phyloP scores from a whole-genome alignment of 176 grass and related monocot species.

The Cymbopogon citratus region DNA sequence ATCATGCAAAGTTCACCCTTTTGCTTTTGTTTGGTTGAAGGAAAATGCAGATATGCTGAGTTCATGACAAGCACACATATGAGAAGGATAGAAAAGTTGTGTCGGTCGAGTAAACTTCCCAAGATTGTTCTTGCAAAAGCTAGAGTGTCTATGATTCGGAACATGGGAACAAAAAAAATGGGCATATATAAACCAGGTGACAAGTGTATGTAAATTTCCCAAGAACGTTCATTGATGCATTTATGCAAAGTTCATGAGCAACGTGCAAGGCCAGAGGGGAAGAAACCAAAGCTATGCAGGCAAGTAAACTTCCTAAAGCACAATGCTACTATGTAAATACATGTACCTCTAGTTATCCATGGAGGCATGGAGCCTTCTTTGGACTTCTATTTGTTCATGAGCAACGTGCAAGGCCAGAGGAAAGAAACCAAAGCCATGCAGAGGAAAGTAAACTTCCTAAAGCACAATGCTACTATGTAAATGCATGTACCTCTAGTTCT shows the following conservation, averaged over 20 bases:
- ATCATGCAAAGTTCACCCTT: conserved; percentile 21
- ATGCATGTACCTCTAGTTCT: conserved; percentile 60
- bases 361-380: conserved; percentile 84
- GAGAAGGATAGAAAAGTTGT: not conserved
- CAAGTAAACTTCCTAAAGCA: conserved; percentile 36
- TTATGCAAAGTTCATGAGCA: conserved; percentile 24
- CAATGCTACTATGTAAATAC: not conserved
- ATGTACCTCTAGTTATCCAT: conserved; percentile 78
- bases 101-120: conserved; percentile 41
- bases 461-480: not conserved
- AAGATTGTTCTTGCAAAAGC: conserved; percentile 32
- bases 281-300: not conserved
- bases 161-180: not conserved
- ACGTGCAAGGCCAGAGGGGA: not conserved
- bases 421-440: not conserved
- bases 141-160: not conserved
- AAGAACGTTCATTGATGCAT: not conserved
- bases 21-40: not conserved
- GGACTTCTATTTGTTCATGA: conserved; percentile 94
- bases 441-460: conserved; percentile 36
- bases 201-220: not conserved
- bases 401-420: not conserved
- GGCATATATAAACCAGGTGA: not conserved
- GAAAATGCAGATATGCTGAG: conserved; percentile 30
- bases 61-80: conserved; percentile 8